Base-by-base conservation (phyloP, 2,329 filamentous ascomycete species). In the Xylariales sp. region DNA sequence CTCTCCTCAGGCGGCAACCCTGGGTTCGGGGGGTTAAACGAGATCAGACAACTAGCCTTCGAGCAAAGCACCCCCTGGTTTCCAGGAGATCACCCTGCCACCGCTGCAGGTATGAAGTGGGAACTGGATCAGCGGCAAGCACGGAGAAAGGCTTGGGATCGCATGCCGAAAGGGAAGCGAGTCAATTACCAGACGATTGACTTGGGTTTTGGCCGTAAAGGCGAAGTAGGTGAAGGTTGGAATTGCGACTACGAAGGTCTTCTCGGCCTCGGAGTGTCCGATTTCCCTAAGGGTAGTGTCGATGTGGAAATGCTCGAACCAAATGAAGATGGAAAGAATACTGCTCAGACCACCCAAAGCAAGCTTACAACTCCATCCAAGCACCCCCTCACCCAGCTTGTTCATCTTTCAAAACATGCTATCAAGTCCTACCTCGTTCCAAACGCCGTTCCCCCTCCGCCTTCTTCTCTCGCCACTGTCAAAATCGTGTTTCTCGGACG, bases 221-320 rank as follows among this genome's bases (percentile, higher is more conserved):
- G 91, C 2, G 93, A 97, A 58, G 54, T 95, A 21, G 93, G 93
- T 2, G 65, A 77, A 37, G 89, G 89, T 0, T 88, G 87, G 74
- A 78, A 80, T 8, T 95, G 87, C 61, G 88, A 95, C 54, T 95
- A 88, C 74, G 83, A 88, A 52, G 66, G 67, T 23, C 60, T 94
- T n/a, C 69, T 88, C 38, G 59, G 58, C 13, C 55, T 63, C 6
- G 13, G 39, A 51, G 19, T 40, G 36, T 38, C 45, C 29, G 41
- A 43, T 25, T 31, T 48, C 13, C 50, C 46, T 7, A 44, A 39
- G 13, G 37, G 44, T n/a, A 44, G 48, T n/a, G 40, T 52, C 15
- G 32, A 43, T 10, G 29, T 33, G 6, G 33, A 40, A 5, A 33
- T 40, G 21, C 29, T 39, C 5, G 35, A 46, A 6, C 40, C 41